Percentiles rank a stretch among this genome's conserved stretches.
Evolutionary conservation across 2,329 filamentous ascomycete species (phyloP).

Genomic region (Verticillium longisporum): DNA sequence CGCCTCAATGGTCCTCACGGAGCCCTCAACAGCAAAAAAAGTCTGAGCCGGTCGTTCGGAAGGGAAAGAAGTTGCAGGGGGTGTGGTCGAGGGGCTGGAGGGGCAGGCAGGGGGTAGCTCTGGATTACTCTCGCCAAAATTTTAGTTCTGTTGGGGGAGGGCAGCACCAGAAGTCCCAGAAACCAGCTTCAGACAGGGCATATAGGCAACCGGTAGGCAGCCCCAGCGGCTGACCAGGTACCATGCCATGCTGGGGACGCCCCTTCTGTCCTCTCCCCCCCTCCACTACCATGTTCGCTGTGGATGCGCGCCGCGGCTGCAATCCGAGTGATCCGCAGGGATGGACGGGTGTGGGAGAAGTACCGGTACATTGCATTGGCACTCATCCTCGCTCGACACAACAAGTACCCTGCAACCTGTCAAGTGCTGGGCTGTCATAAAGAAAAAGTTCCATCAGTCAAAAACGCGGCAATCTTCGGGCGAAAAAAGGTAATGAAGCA

Average conservation of each 20-base stretch:
- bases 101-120: not conserved
- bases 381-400: not conserved
- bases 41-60: slow-evolving; percentile 1
- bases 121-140: slow-evolving; percentile 15
- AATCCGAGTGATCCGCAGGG: slow-evolving; percentile 1
- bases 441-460: too few species aligned
- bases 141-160: slow-evolving; percentile 26
- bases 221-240: not conserved
- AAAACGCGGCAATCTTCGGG: not conserved
- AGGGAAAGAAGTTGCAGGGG: not conserved
- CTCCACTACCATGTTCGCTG: not conserved
- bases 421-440: not conserved
- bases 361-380: not conserved
- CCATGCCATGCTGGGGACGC: not conserved
- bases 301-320: not conserved
- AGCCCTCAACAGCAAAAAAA: slow-evolving; percentile 1
- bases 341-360: not conserved
- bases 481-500: not conserved
- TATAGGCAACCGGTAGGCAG: not conserved
- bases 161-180: not conserved
- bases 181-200: not conserved
- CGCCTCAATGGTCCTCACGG: not conserved
- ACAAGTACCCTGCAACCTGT: not conserved
- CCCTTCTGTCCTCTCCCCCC: too few species aligned
- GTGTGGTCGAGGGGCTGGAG: not conserved